Conservation (phyloP, 441 rosid genomes). For the Euphorbia celastroides region DNA sequence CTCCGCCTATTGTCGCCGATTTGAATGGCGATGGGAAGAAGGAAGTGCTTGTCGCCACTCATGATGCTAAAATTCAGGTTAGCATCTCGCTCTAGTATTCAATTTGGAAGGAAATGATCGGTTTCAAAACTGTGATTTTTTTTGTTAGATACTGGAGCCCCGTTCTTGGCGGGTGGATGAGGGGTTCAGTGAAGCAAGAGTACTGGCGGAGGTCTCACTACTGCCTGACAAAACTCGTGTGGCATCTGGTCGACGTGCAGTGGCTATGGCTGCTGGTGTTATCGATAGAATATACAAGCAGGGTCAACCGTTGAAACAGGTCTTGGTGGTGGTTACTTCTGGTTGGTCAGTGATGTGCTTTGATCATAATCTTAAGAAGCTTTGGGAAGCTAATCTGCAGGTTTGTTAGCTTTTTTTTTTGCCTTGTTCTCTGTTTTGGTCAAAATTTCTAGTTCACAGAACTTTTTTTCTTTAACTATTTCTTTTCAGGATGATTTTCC, state of each 20-base stretch:
- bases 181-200: conserved; percentile 84
- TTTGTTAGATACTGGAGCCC: conserved; percentile 75
- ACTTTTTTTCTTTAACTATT: not conserved
- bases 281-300: conserved; percentile 57
- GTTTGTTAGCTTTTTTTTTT: not conserved
- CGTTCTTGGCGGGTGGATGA: conserved; percentile 80
- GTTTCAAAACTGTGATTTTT: not conserved
- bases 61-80: conserved; percentile 91
- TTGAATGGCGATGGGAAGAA: conserved; percentile 93
- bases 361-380: conserved; percentile 36
- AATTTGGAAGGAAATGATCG: not conserved
- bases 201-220: conserved; percentile 53
- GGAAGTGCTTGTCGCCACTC: conserved; percentile 83
- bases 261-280: conserved; percentile 94
- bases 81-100: not conserved
- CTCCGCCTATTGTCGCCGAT: conserved; percentile 86
- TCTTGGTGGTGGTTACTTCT: conserved; percentile 13
- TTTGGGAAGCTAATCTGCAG: too few relatives aligned
- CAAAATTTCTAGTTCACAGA: not conserved
- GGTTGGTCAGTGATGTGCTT: too few relatives aligned
- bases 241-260: conserved; percentile 81
- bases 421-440: not conserved
- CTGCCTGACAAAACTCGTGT: conserved; percentile 89
- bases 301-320: conserved; percentile 40
- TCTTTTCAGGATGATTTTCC: conserved; percentile 76